Conservation (phyloP, 1,284 basidiomycete species). For the Puccinia hordei region DNA sequence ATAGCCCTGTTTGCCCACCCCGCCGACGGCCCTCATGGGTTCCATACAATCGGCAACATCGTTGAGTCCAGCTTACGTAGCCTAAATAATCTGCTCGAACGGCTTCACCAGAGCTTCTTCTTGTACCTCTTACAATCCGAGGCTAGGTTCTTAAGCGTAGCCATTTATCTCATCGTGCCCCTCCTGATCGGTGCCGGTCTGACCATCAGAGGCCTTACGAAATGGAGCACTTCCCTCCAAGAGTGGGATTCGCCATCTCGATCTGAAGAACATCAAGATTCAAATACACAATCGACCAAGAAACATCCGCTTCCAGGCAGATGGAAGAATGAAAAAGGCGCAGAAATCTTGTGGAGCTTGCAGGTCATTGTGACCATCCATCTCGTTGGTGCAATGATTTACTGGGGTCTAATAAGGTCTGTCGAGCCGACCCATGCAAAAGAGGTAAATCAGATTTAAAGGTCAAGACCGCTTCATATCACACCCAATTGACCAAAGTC, state of each 20-base stretch:
- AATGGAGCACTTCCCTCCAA: constrained; percentile 10
- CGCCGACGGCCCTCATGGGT: constrained; percentile 88
- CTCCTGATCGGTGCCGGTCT: constrained; percentile 40
- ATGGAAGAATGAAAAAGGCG: constrained; percentile 9
- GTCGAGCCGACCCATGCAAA: background rate
- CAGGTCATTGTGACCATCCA: constrained; percentile 22
- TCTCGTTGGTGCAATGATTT: constrained; percentile 24
- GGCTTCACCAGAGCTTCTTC: constrained; percentile 92
- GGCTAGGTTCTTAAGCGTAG: constrained; percentile 81
- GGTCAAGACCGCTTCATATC: background rate
- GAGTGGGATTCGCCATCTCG: background rate
- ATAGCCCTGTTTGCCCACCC: constrained; percentile 86
- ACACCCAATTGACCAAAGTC: background rate
- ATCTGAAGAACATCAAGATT: background rate
- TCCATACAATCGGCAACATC: constrained; percentile 81
- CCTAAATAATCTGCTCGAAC: constrained; percentile 86
- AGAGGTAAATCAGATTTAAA: background rate
- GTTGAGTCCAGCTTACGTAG: constrained; percentile 83
- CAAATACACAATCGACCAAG: background rate
- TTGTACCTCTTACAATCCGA: constrained; percentile 81
- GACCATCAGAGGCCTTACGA: constrained; percentile 30
- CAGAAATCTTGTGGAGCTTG: constrained; percentile 36
- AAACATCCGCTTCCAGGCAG: background rate
- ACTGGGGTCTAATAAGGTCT: constrained; percentile 28
- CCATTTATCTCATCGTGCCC: constrained; percentile 74